A percentile compares a stretch with the other conserved stretches of the same genome.
These are phyloP conservation scores for Globisporangium orthogonon DNA, from an alignment of 352 stramenopile species.

Conservation along the genomic window DNA sequence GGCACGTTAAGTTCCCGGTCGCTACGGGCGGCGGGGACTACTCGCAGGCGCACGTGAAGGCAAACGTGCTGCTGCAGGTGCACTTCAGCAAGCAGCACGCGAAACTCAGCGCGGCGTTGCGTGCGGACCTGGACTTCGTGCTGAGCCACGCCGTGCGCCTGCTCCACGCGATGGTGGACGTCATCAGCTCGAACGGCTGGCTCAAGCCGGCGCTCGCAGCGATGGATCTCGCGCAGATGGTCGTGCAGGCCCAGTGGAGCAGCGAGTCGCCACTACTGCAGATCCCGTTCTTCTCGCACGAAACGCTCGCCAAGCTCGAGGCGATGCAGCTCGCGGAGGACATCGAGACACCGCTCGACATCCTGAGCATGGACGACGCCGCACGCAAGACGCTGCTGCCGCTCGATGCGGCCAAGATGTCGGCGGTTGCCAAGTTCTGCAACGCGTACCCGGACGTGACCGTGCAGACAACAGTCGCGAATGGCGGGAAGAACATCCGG, in stretches of 20 bases:
- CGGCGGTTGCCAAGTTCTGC: conserved; percentile 98
- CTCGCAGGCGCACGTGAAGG: conserved; percentile 93
- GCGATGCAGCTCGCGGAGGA: conserved; percentile 61
- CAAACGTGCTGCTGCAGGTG: conserved; percentile 94
- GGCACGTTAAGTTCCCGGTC: conserved; percentile 91
- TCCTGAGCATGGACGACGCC: conserved; percentile 93
- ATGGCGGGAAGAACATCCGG: conserved; percentile 87
- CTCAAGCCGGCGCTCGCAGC: conserved; percentile 96
- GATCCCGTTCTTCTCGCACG: conserved; percentile 95
- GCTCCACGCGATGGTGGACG: conserved; percentile 97
- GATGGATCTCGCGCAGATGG: conserved; percentile 99
- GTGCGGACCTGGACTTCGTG: conserved; percentile 89
- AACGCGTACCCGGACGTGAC: conserved; percentile 99
- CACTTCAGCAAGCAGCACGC: conserved; percentile 95
- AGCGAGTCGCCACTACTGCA: conserved; percentile 95
- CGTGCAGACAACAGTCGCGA: conserved; percentile 90
- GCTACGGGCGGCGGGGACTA: conserved; percentile 80
- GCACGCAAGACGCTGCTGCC: conserved; percentile 87
- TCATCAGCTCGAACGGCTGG: conserved; percentile 98
- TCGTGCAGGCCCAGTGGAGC: conserved; percentile 98
- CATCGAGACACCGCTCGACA: conserved; percentile 77
- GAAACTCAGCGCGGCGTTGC: conserved; percentile 89
- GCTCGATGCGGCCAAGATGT: conserved; percentile 89
- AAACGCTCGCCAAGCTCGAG: conserved; percentile 62
- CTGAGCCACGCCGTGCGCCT: conserved; percentile 90